phyloP scores from a whole-genome alignment of 2,329 filamentous ascomycete species.

The Hymenoscyphus repandus region DNA sequence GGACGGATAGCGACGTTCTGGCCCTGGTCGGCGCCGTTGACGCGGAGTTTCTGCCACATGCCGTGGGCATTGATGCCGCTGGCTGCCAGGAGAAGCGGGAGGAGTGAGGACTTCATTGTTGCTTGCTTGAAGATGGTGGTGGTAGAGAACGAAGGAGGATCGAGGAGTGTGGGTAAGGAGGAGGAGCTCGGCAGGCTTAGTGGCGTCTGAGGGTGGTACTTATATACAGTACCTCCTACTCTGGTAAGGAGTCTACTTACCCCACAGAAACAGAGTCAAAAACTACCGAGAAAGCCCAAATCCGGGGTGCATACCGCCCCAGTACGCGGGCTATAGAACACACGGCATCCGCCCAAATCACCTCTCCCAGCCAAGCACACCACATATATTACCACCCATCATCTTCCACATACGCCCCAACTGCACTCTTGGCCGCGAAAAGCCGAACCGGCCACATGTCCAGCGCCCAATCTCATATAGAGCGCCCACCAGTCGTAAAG shows the following conservation, averaged over 20 bases:
- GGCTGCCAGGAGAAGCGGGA: slow-evolving; percentile 9
- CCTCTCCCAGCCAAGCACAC: too few species aligned
- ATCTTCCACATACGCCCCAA: too few species aligned
- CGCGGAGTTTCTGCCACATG: slow-evolving; percentile 43
- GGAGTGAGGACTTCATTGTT: neutral
- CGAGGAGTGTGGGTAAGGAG: neutral
- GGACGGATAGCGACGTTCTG: slow-evolving; percentile 45
- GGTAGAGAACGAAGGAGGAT: neutral
- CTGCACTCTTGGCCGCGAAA: too few species aligned
- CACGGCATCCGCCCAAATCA: too few species aligned
- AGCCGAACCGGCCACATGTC: too few species aligned
- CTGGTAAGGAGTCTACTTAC: neutral
- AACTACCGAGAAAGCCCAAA: neutral
- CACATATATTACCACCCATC: too few species aligned
- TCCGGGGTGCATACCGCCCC: neutral
- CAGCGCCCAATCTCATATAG: too few species aligned
- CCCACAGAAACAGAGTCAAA: neutral
- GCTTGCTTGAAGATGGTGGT: neutral
- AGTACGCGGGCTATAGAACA: neutral
- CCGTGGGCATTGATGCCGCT: slow-evolving; percentile 33
- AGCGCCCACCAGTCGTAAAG: too few species aligned
- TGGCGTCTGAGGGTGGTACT: neutral
- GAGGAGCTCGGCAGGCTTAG: neutral
- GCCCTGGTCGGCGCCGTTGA: slow-evolving; percentile 45
- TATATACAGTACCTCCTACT: neutral